Evolutionary conservation across 441 rosid species (phyloP).

Genomic region (Mallotus repandus): DNA sequence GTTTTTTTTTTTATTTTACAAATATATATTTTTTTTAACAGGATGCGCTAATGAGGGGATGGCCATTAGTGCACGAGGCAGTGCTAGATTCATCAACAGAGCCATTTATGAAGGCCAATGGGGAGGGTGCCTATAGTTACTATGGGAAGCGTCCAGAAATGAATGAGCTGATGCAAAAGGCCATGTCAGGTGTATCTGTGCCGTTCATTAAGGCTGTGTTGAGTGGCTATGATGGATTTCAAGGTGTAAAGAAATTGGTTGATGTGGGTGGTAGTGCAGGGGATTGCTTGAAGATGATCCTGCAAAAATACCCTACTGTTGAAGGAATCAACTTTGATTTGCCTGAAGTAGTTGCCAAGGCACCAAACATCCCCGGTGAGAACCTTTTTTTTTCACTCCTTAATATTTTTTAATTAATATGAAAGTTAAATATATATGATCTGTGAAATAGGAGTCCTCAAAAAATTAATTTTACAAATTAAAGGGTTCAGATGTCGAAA

Average conservation of each 20-base stretch:
- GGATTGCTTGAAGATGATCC: conserved; percentile 63
- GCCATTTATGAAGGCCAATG: conserved; percentile 79
- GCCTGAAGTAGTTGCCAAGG: conserved; percentile 64
- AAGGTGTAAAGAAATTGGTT: conserved; percentile 51
- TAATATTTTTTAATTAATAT: too few species aligned
- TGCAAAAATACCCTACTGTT: conserved; percentile 54
- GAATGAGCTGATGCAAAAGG: conserved; percentile 61
- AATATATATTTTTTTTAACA: conserved; percentile 7
- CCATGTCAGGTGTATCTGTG: conserved; percentile 70
- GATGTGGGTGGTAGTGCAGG: conserved; percentile 94
- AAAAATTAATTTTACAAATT: too few species aligned
- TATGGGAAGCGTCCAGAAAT: conserved; percentile 73
- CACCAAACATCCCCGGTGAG: conserved; percentile 60
- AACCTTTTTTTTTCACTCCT: background rate
- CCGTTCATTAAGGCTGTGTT: conserved; percentile 68
- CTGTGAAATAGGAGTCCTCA: too few species aligned
- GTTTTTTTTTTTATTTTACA: too few species aligned
- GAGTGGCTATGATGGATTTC: conserved; percentile 65
- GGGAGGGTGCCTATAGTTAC: conserved; percentile 64
- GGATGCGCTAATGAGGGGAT: conserved; percentile 70
- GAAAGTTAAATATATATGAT: too few species aligned
- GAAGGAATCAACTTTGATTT: conserved; percentile 80
- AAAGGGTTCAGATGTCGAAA: too few species aligned
- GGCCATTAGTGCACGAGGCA: conserved; percentile 80
- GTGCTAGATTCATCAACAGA: conserved; percentile 58